Evolutionary conservation across 345 rosid species (phyloP).

Genomic region (Reutealis trisperma): DNA sequence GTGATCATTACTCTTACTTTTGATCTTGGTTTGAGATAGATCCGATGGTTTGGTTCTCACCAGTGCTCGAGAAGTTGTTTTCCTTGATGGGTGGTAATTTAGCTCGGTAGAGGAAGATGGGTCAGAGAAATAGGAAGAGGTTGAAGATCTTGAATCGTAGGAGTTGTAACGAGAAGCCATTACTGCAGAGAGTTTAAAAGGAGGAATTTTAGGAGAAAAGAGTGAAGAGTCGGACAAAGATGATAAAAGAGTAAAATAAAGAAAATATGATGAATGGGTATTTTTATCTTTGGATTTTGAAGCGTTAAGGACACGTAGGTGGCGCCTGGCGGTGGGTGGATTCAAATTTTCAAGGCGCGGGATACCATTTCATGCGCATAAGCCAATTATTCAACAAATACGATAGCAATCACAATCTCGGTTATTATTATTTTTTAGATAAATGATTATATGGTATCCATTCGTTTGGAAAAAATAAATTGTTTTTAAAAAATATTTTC

Average conservation of each 20-base stretch:
- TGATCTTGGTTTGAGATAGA: conserved; percentile 28
- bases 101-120: conserved; percentile 58
- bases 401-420: not conserved
- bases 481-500: too few species aligned
- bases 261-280: not conserved
- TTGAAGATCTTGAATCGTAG: conserved; percentile 69
- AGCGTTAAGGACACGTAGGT: not conserved
- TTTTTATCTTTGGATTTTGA: not conserved
- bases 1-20: conserved; percentile 15
- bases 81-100: conserved; percentile 22
- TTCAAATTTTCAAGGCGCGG: conserved; percentile 4
- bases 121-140: conserved; percentile 57
- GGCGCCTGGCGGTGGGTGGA: not conserved
- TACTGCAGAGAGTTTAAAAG: not conserved
- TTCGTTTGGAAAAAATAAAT: too few species aligned
- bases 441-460: too few species aligned
- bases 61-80: conserved; percentile 46
- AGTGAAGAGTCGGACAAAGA: not conserved
- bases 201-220: not conserved
- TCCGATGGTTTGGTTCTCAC: conserved; percentile 56
- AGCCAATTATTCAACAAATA: too few species aligned
- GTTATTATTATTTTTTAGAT: too few species aligned
- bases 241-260: not conserved
- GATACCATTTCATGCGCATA: too few species aligned
- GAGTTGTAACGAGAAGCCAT: conserved; percentile 82